Base-by-base conservation (phyloP, 352 stramenopile genomes). In the Globisporangium polare region DNA sequence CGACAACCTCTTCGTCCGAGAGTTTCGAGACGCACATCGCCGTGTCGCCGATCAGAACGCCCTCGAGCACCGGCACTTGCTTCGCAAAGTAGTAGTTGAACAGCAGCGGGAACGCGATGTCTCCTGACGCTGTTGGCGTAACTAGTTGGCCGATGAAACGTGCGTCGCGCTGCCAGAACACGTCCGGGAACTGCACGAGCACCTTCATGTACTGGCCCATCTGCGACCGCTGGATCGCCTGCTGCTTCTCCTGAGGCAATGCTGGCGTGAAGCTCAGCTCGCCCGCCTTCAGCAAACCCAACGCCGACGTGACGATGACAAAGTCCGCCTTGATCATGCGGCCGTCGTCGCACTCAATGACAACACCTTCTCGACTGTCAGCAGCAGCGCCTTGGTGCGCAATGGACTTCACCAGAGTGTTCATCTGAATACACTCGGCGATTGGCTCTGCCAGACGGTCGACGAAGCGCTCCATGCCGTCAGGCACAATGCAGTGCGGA, bases 161-260 rank as follows among this genome's bases (percentile, higher is more conserved):
- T 5, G 69, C 66, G 24, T 81, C 49, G 15, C 74, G 42, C 2
- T 75, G 69, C 83, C 83, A 92, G 50, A 92, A 92, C 0, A 82
- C 69, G 17, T 68, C 49, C 0, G 75, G 77, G 58, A 90, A 92
- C 47, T 86, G 69, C 37, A 92, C 64, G 4, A 89, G 58, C n/a
- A 92, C 69, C 64, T 89, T 90, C 76, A 90, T 89, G 60, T 89
- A 89, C 41, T 88, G 75, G 9, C 80, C 81, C 71, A 89, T 88
- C 15, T 70, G 70, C 8, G 82, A 86, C 13, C 73, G 63, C 5
- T 77, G 18, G 49, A 90, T 78, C 18, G 82, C 75, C 1, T 43
- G 53, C 18, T 64, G 45, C 61, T 92, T 92, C 5, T 55, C 51
- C 0, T 24, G 49, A 5, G 78, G 79, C 0, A 92, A 64, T 17